These are phyloP conservation scores for Allomyces macrogynus DNA, from an alignment of 192 early-diverging fungal genomes.

Conservation along the genomic window DNA sequence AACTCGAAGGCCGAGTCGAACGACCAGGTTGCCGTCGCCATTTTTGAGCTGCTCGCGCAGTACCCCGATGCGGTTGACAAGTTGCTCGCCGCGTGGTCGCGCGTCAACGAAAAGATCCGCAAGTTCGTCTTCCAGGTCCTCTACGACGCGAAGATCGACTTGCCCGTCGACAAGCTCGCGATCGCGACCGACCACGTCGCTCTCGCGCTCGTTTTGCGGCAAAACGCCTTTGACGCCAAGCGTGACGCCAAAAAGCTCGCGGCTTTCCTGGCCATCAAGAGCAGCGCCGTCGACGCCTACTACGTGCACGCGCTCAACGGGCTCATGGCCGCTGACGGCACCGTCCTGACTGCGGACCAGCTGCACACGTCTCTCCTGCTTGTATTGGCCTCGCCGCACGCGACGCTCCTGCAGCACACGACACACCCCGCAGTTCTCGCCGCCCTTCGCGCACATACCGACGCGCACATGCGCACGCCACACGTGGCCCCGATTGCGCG, in stretches of 20 bases:
- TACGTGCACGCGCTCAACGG: not conserved
- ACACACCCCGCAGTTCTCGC: too few species aligned
- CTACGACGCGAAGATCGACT: not conserved
- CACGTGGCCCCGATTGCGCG: not conserved
- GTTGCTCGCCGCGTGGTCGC: not conserved
- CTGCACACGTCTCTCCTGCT: too few species aligned
- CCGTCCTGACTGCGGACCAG: too few species aligned
- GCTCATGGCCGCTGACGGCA: not conserved
- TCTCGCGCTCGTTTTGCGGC: not conserved
- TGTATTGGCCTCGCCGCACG: too few species aligned
- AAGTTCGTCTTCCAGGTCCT: not conserved
- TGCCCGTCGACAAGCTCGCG: constrained; percentile 1
- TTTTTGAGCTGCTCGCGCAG: not conserved
- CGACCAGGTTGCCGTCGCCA: not conserved
- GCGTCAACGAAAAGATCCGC: not conserved
- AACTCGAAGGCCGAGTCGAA: not conserved
- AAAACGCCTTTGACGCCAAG: not conserved
- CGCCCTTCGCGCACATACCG: too few species aligned
- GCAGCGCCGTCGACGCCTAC: not conserved
- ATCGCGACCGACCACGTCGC: not conserved
- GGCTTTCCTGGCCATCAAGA: not conserved
- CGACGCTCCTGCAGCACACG: too few species aligned
- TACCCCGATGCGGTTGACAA: not conserved
- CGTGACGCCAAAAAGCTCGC: not conserved
- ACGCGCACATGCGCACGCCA: not conserved